These are phyloP conservation scores for Penstemon barbatus DNA, from an alignment of 257 asterid genomes.

Conservation along the genomic window DNA sequence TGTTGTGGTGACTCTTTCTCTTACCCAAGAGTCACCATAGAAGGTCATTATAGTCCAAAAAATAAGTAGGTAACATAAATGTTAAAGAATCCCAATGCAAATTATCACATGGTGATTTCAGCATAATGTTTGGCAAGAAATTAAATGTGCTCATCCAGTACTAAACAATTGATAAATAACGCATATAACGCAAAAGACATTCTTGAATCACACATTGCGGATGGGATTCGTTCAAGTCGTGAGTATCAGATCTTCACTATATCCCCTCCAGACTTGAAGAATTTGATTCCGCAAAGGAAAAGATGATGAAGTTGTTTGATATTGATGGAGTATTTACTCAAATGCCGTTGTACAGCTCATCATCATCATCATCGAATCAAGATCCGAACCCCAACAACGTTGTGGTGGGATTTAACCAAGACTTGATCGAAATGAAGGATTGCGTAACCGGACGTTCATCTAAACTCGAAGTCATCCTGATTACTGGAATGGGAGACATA, in stretches of 20 bases:
- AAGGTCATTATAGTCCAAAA: too few relatives aligned
- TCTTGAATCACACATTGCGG: background rate
- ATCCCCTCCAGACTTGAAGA: background rate
- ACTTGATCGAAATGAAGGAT: background rate
- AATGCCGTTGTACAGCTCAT: too few relatives aligned
- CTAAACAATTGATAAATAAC: too few relatives aligned
- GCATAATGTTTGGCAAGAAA: too few relatives aligned
- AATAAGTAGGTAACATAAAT: too few relatives aligned
- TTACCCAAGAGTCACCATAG: too few relatives aligned
- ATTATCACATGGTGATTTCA: too few relatives aligned
- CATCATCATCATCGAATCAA: too few relatives aligned
- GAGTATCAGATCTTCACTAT: background rate
- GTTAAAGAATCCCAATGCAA: too few relatives aligned
- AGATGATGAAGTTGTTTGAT: background rate
- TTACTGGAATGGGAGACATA: background rate
- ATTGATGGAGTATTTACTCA: background rate
- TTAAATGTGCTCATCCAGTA: too few relatives aligned
- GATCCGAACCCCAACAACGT: background rate
- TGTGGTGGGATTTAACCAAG: background rate
- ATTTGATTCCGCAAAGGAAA: background rate
- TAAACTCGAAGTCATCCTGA: background rate
- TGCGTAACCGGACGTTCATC: background rate
- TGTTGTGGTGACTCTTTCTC: too few relatives aligned
- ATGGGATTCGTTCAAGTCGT: background rate
- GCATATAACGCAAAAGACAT: background rate